A percentile compares a stretch with the other conserved stretches of the same genome.
These are phyloP conservation scores for Salix udensis DNA, from an alignment of 345 rosid species.

Conservation along the genomic window DNA sequence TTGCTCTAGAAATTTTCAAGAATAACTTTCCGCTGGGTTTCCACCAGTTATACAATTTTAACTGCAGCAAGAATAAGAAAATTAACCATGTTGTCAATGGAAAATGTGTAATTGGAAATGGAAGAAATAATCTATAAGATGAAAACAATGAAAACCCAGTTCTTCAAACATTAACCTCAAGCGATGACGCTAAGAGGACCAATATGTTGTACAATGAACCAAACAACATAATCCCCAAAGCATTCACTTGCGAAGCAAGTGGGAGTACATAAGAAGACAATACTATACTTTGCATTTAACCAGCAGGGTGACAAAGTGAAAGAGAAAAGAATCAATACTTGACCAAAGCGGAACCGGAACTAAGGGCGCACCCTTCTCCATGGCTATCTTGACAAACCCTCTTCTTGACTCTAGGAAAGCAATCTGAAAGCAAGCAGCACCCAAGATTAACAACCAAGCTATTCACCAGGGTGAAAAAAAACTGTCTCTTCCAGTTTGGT, in stretches of 20 bases:
- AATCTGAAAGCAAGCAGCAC: slow-evolving; percentile 35
- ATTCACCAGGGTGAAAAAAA: too few relatives aligned
- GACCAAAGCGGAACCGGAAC: slow-evolving; percentile 98
- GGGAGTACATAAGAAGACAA: neutral
- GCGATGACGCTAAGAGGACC: neutral
- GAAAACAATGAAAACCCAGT: too few relatives aligned
- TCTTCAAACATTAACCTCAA: too few relatives aligned
- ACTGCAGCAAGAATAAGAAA: slow-evolving; percentile 37
- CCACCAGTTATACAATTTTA: slow-evolving; percentile 80
- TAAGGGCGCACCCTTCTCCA: slow-evolving; percentile 70
- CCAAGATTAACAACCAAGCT: neutral
- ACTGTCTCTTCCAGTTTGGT: neutral
- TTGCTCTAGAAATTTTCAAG: slow-evolving; percentile 61
- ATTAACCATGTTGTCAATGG: neutral
- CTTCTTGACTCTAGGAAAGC: slow-evolving; percentile 61
- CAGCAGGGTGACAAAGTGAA: neutral
- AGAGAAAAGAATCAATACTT: slow-evolving; percentile 36
- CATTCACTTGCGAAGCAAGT: neutral
- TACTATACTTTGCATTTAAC: neutral
- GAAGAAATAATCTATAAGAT: neutral
- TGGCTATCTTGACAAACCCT: slow-evolving; percentile 85
- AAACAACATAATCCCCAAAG: neutral
- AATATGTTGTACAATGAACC: neutral
- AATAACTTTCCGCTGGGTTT: slow-evolving; percentile 69
- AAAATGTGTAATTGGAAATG: slow-evolving; percentile 1